A percentile compares a stretch with the other conserved stretches of the same genome.
Conservation (phyloP, 177 flowering plant genomes). For the Vitis hybrid region DNA sequence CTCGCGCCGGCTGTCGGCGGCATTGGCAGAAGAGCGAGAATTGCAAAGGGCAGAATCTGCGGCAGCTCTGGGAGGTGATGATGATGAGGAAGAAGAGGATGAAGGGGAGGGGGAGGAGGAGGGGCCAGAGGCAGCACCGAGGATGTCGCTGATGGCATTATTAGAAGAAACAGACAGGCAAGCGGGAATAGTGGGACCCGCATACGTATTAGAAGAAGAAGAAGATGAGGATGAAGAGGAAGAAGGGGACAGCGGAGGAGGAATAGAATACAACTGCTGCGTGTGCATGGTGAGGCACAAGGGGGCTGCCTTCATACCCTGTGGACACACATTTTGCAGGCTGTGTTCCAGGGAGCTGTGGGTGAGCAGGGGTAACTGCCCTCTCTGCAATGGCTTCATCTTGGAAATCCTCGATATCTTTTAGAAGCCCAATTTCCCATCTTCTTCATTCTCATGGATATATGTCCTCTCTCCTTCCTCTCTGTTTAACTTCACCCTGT, state of each 20-base stretch:
- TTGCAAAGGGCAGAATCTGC: slow-evolving; percentile 28
- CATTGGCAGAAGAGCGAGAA: slow-evolving; percentile 35
- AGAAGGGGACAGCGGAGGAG: slow-evolving; percentile 7
- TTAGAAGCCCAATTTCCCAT: slow-evolving; percentile 24
- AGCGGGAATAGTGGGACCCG: slow-evolving; percentile 37
- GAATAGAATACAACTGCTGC: slow-evolving; percentile 55
- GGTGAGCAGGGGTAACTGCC: slow-evolving; percentile 81
- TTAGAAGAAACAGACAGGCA: slow-evolving; percentile 71
- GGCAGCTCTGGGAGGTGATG: slow-evolving; percentile 26
- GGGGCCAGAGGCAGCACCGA: slow-evolving; percentile 18
- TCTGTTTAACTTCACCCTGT: not conserved
- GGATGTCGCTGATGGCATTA: slow-evolving; percentile 82
- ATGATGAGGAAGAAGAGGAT: slow-evolving; percentile 12
- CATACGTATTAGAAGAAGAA: slow-evolving; percentile 26
- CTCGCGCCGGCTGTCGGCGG: slow-evolving; percentile 22
- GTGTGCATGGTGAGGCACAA: slow-evolving; percentile 93
- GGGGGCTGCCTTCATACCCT: slow-evolving; percentile 91
- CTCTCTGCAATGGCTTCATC: slow-evolving; percentile 80
- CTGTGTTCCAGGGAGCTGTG: slow-evolving; percentile 83
- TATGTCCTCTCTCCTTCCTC: not conserved
- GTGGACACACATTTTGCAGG: slow-evolving; percentile 94
- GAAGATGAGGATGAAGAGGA: slow-evolving; percentile 31
- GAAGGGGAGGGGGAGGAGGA: slow-evolving; percentile 19
- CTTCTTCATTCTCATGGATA: not conserved
- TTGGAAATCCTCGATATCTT: slow-evolving; percentile 86